Evolutionary conservation across 768 basidiomycete genomes (phyloP).

Genomic region (Gymnopilus junonius): DNA sequence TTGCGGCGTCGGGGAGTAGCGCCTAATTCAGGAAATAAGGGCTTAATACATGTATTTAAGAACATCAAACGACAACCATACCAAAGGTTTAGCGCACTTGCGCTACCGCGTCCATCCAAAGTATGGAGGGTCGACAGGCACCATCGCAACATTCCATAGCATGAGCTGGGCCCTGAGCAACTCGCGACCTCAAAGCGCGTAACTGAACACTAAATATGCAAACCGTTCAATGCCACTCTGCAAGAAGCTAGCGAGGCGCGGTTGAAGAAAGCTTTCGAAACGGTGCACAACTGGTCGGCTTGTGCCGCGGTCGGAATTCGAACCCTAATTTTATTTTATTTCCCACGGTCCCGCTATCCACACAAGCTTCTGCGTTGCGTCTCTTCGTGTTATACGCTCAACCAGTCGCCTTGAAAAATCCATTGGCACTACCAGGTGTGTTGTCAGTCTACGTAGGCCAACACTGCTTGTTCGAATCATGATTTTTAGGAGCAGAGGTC

Average conservation of each 20-base stretch:
- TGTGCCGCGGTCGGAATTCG: slow-evolving; percentile 24
- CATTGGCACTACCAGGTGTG: slow-evolving; percentile 83
- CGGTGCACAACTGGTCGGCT: slow-evolving; percentile 14
- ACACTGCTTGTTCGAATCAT: not conserved
- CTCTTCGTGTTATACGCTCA: slow-evolving; percentile 28
- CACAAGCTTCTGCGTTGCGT: slow-evolving; percentile 32
- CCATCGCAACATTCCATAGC: slow-evolving; percentile 88
- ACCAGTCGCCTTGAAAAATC: slow-evolving; percentile 90
- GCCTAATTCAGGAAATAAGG: not conserved
- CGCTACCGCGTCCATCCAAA: slow-evolving; percentile 38
- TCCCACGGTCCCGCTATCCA: slow-evolving; percentile 37
- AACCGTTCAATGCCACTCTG: not conserved
- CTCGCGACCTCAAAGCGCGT: not conserved
- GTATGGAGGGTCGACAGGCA: slow-evolving; percentile 55
- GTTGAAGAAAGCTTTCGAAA: not conserved
- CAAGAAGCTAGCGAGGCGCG: not conserved
- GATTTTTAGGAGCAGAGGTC: slow-evolving; percentile 64
- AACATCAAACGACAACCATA: slow-evolving; percentile 6
- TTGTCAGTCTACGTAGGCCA: slow-evolving; percentile 5
- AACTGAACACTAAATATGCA: too few species aligned
- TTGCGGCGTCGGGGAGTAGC: not conserved
- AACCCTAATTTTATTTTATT: slow-evolving; percentile 38
- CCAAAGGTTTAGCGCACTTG: slow-evolving; percentile 25
- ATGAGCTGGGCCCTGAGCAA: slow-evolving; percentile 27
- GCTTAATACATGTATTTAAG: not conserved